Evolutionary conservation across 1,284 basidiomycete genomes (phyloP).

Genomic region (Cystobasidium pallidum): DNA sequence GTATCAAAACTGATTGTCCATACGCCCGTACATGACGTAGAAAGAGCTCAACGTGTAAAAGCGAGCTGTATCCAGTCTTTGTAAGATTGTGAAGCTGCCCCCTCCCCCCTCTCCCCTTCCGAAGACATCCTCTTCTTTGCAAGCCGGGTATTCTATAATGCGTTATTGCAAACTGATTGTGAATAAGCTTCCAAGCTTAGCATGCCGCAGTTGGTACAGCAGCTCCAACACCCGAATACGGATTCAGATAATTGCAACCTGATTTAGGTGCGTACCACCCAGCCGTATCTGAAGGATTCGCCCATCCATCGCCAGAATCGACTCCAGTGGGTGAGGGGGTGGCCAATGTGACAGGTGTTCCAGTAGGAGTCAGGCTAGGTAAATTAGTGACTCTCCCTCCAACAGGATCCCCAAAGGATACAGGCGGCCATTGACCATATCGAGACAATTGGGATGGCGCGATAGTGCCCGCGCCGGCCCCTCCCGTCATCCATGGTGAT

Average conservation of each 20-base stretch:
- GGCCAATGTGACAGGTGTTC: constrained; percentile 44
- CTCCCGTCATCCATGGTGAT: constrained; percentile 74
- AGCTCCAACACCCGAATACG: constrained; percentile 18
- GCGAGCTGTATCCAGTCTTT: no score
- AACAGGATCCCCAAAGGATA: constrained; percentile 47
- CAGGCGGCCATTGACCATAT: constrained; percentile 50
- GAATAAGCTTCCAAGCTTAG: background rate
- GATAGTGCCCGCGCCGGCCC: constrained; percentile 62
- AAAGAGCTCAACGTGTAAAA: no score
- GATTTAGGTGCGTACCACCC: constrained; percentile 64
- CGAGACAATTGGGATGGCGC: constrained; percentile 38
- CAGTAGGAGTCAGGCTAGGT: constrained; percentile 65
- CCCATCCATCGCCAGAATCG: constrained; percentile 72
- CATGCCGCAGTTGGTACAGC: constrained; percentile 21
- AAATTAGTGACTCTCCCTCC: constrained; percentile 55
- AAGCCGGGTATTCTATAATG: background rate
- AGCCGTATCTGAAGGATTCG: constrained; percentile 66
- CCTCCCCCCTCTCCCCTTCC: no score
- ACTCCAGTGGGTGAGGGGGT: constrained; percentile 66
- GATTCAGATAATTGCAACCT: constrained; percentile 61
- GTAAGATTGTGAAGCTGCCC: no score
- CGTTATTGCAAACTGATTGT: background rate
- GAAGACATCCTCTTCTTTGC: background rate
- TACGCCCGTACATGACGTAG: no score
- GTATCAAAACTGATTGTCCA: background rate